Conservation (phyloP, 768 basidiomycete species). For the Trametes villosa region DNA sequence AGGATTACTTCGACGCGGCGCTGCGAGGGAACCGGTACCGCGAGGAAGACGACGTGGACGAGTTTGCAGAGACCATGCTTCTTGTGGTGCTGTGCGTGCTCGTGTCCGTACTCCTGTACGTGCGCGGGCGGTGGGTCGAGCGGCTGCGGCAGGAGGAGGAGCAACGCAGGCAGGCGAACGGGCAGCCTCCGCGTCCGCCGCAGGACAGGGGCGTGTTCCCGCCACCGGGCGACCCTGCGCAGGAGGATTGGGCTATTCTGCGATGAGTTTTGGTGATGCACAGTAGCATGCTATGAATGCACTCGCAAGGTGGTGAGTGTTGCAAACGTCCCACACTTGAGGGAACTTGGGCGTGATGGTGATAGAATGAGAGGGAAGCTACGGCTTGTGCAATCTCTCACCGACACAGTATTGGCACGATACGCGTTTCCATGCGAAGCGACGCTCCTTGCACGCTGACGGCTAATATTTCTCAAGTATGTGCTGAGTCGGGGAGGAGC, state of each 20-base stretch:
- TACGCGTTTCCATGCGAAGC: too few species aligned
- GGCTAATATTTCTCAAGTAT: too few species aligned
- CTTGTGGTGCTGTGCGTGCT: constrained; percentile 73
- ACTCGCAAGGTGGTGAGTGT: not conserved
- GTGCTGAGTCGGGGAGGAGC: too few species aligned
- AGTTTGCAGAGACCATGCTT: constrained; percentile 80
- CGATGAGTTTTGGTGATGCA: constrained; percentile 39
- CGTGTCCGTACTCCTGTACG: constrained; percentile 76
- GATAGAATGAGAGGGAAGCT: too few species aligned
- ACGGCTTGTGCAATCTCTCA: too few species aligned
- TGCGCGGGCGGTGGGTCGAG: constrained; percentile 79
- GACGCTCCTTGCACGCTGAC: too few species aligned
- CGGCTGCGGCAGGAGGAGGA: constrained; percentile 67
- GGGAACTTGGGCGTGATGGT: too few species aligned
- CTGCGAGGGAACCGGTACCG: constrained; percentile 56
- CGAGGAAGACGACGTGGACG: constrained; percentile 62
- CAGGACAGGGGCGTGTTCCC: constrained; percentile 55
- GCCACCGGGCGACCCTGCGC: constrained; percentile 63
- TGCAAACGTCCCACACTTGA: not conserved
- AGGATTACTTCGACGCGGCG: constrained; percentile 80
- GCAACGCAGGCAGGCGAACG: constrained; percentile 39
- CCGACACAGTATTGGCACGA: too few species aligned
- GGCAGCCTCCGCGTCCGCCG: constrained; percentile 21
- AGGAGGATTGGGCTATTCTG: constrained; percentile 68
- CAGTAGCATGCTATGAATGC: not conserved